Percentiles rank a stretch among this genome's conserved stretches.
Evolutionary conservation across 2,329 filamentous ascomycete species (phyloP).

Genomic region (Knufia fluminis): DNA sequence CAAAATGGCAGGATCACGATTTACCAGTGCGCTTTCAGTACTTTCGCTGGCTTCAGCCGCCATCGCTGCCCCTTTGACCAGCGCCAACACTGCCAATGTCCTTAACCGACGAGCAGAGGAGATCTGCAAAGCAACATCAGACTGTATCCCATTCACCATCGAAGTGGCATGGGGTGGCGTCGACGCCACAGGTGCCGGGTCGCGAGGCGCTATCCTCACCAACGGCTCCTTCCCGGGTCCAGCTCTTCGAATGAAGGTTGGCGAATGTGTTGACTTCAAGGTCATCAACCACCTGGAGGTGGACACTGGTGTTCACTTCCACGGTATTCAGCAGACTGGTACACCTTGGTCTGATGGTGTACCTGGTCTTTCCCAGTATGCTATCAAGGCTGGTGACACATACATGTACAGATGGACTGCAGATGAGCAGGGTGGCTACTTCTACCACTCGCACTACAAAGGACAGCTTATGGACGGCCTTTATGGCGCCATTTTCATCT

Average conservation of each 20-base stretch:
- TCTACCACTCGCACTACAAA: constrained; percentile 60
- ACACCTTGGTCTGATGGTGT: constrained; percentile 68
- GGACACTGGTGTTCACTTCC: constrained; percentile 62
- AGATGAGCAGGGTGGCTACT: constrained; percentile 47
- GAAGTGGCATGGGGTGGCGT: constrained; percentile 29
- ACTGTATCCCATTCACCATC: constrained; percentile 25
- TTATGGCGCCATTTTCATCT: constrained; percentile 57
- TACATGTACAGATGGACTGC: constrained; percentile 52
- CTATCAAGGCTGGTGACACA: constrained; percentile 52
- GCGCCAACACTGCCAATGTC: constrained; percentile 26
- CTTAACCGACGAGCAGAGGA: constrained; percentile 35
- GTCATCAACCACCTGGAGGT: constrained; percentile 59
- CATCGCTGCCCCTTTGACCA: constrained; percentile 5
- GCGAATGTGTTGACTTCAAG: constrained; percentile 61
- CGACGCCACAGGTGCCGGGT: constrained; percentile 32
- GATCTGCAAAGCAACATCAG: constrained; percentile 33
- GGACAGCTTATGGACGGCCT: constrained; percentile 61
- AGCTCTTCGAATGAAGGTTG: constrained; percentile 62
- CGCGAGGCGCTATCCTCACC: constrained; percentile 55
- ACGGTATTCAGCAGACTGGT: constrained; percentile 68
- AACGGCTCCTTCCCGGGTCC: constrained; percentile 69
- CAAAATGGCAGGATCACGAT: constrained; percentile 9
- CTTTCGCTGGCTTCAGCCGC: constrained; percentile 7
- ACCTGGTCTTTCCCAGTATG: constrained; percentile 57
- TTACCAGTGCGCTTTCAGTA: not conserved